Conservation (phyloP, 148 eudicot genomes). For the Bassia scoparia region DNA sequence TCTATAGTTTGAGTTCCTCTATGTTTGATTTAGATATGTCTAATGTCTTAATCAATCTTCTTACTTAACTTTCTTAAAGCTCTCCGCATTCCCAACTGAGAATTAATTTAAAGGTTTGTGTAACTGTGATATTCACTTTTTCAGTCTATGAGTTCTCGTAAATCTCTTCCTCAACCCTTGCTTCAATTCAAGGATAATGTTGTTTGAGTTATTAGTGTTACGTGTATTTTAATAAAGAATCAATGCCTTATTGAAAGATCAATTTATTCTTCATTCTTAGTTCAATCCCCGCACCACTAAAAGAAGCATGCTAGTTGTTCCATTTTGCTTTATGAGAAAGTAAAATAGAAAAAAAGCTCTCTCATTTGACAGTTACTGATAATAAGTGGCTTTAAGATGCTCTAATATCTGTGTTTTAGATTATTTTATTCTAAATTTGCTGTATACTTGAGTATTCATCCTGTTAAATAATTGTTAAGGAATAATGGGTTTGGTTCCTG, state of each 20-base stretch:
- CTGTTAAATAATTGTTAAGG: slow-evolving; percentile 8
- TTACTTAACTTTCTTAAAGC: not conserved
- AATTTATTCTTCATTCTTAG: slow-evolving; percentile 21
- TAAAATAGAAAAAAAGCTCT: not conserved
- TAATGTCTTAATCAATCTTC: not conserved
- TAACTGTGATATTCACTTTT: too few species aligned
- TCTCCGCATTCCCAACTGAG: not conserved
- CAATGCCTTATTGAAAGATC: slow-evolving; percentile 8
- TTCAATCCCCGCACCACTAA: slow-evolving; percentile 17
- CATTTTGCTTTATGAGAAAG: slow-evolving; percentile 22
- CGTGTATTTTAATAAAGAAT: too few species aligned
- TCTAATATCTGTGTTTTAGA: slow-evolving; percentile 9
- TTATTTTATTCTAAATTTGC: slow-evolving; percentile 15
- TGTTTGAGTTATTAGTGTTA: not conserved
- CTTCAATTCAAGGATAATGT: too few species aligned
- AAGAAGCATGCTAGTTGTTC: slow-evolving; percentile 12
- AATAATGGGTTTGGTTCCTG: slow-evolving; percentile 30
- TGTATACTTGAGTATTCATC: slow-evolving; percentile 6
- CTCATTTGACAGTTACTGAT: slow-evolving; percentile 14
- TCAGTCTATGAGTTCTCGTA: not conserved
- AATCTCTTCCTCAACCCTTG: not conserved
- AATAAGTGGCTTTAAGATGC: slow-evolving; percentile 23
- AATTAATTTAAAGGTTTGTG: too few species aligned
- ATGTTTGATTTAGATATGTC: not conserved
- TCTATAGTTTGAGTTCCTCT: not conserved